phyloP scores from a whole-genome alignment of 164 flowering plant genomes.

The Chimonanthus praecox region DNA sequence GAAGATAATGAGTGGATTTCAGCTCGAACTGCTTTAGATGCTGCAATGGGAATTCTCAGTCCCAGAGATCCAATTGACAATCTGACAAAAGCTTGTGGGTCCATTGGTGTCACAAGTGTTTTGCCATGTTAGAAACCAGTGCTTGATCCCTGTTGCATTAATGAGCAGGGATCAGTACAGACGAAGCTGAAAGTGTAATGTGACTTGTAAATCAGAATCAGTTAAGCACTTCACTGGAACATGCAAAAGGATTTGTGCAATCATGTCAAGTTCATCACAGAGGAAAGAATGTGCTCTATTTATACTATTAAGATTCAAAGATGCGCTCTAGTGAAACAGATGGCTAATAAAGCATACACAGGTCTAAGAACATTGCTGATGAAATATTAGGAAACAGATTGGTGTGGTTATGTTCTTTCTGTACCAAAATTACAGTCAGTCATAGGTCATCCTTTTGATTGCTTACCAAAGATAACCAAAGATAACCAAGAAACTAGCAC shows the following conservation, averaged over 20 bases:
- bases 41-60: constrained; percentile 49
- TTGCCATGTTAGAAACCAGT: background rate
- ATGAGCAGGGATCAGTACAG: background rate
- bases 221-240: background rate
- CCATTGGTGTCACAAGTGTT: constrained; percentile 6
- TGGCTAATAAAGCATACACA: background rate
- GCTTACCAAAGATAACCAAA: too few species aligned
- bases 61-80: constrained; percentile 53
- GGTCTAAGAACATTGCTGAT: background rate
- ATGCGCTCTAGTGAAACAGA: background rate
- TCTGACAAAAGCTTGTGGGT: background rate
- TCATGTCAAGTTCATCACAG: background rate
- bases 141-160: constrained; percentile 3
- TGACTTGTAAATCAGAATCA: background rate
- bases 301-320: background rate
- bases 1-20: constrained; percentile 39
- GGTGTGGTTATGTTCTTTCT: too few species aligned
- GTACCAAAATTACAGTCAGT: too few species aligned
- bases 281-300: background rate
- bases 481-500: too few species aligned
- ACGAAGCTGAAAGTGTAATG: background rate
- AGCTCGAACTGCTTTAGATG: constrained; percentile 29
- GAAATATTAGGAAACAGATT: too few species aligned
- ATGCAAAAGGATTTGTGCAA: background rate
- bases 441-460: too few species aligned